Conservation (phyloP, 2,329 filamentous ascomycete species). For the Cladophialophora psammophila region DNA sequence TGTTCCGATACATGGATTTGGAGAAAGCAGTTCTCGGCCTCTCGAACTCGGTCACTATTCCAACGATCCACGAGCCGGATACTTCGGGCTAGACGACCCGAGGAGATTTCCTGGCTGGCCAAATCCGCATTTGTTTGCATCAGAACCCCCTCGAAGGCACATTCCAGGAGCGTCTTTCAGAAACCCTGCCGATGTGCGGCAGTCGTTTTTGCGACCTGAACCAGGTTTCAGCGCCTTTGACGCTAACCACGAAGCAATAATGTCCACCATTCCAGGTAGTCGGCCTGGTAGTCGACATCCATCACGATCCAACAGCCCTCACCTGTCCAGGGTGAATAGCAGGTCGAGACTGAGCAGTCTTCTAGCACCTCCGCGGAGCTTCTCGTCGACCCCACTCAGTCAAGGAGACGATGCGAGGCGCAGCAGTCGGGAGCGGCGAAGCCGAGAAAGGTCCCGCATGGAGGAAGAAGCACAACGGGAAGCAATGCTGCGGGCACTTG, state of each 20-base stretch:
- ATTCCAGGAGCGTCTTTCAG: slow-evolving; percentile 29
- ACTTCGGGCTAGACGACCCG: slow-evolving; percentile 33
- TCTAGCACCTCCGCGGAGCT: slow-evolving; percentile 28
- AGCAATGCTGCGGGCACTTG: slow-evolving; percentile 34
- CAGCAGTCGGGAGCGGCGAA: slow-evolving; percentile 27
- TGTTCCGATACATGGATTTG: slow-evolving; percentile 27
- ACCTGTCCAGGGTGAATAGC: slow-evolving; percentile 37
- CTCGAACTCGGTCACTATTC: slow-evolving; percentile 31
- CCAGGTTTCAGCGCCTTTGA: slow-evolving; percentile 40
- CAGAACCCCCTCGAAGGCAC: slow-evolving; percentile 27
- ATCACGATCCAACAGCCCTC: slow-evolving; percentile 40
- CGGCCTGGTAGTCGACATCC: slow-evolving; percentile 38
- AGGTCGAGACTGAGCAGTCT: slow-evolving; percentile 37
- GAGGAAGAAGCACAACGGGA: slow-evolving; percentile 35
- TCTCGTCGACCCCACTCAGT: slow-evolving; percentile 31
- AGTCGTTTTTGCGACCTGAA: slow-evolving; percentile 37
- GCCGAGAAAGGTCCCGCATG: slow-evolving; percentile 30
- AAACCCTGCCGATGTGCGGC: slow-evolving; percentile 30
- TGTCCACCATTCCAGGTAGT: slow-evolving; percentile 40
- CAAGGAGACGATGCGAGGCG: slow-evolving; percentile 32
- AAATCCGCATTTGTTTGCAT: slow-evolving; percentile 21
- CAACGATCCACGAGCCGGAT: slow-evolving; percentile 27
- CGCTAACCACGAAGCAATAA: slow-evolving; percentile 41
- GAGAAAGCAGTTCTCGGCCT: slow-evolving; percentile 29
- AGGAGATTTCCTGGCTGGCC: slow-evolving; percentile 26